Percentiles rank a stretch among this genome's conserved stretches.
Evolutionary conservation across 129 eudicot genomes (phyloP).

Genomic region (Solidago caesia): DNA sequence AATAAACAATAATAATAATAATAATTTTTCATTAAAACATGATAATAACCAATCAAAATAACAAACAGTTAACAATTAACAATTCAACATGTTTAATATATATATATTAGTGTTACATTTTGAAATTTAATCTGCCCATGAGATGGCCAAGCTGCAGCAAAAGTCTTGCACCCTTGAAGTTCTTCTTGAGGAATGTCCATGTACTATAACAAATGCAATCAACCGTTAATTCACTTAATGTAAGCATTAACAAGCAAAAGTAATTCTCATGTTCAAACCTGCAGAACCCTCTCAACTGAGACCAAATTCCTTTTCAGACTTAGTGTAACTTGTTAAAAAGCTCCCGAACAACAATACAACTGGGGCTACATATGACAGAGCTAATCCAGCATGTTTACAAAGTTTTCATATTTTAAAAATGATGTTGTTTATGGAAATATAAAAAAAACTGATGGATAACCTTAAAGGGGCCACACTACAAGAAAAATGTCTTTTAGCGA

Average conservation of each 20-base stretch:
- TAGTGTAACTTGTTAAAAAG: slow-evolving; percentile 88
- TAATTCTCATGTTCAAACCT: slow-evolving; percentile 42
- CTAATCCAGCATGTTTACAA: slow-evolving; percentile 79
- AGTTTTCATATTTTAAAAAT: slow-evolving; percentile 6
- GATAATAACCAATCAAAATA: no score
- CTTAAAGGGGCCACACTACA: no score
- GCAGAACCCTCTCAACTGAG: slow-evolving; percentile 85
- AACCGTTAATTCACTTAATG: slow-evolving; percentile 4
- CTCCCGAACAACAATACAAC: slow-evolving; percentile 82
- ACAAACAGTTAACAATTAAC: no score
- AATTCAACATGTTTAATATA: no score
- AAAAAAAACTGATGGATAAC: slow-evolving; percentile 9
- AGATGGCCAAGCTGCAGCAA: slow-evolving; percentile 63
- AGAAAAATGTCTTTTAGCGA: no score
- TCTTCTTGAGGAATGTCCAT: slow-evolving; percentile 89
- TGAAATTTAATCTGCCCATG: slow-evolving; percentile 65
- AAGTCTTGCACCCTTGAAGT: slow-evolving; percentile 32
- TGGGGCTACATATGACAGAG: slow-evolving; percentile 94
- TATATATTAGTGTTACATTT: slow-evolving; percentile 76
- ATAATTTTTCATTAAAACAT: no score
- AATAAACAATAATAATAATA: no score
- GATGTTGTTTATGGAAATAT: slow-evolving; percentile 8
- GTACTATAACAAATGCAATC: slow-evolving; percentile 46
- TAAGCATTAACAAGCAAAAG: not conserved
- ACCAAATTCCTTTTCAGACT: slow-evolving; percentile 96